Percentiles rank a stretch among this genome's conserved stretches.
Evolutionary conservation across 306 rosid species (phyloP).

Genomic region (Trifolium subterraneum): DNA sequence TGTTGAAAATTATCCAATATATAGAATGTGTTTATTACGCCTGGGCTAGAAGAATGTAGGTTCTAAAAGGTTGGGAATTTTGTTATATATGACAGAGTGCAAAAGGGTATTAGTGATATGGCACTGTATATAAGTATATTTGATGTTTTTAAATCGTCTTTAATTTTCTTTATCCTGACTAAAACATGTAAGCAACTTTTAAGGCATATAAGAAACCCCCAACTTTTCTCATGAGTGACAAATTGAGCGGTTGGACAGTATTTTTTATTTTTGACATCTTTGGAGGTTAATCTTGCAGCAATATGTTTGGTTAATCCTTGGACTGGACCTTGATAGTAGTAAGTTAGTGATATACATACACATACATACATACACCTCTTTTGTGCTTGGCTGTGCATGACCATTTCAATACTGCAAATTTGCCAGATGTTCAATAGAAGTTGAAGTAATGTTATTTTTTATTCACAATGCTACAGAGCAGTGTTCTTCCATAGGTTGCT

Average conservation of each 20-base stretch:
- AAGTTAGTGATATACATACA: not conserved
- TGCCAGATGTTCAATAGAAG: not conserved
- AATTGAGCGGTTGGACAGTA: not conserved
- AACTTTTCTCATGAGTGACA: conserved; percentile 1
- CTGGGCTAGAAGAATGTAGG: conserved; percentile 16
- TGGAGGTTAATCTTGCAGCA: not conserved
- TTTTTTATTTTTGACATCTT: no score
- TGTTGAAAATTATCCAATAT: conserved; percentile 14
- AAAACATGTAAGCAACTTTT: conserved; percentile 5
- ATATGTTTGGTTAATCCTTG: not conserved
- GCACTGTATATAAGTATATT: not conserved
- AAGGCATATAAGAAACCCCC: not conserved
- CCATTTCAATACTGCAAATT: not conserved
- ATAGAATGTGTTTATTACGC: conserved; percentile 2
- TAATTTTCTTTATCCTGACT: conserved; percentile 16
- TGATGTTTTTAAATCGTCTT: not conserved
- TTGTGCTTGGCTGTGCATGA: not conserved
- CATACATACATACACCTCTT: not conserved
- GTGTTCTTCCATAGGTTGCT: no score
- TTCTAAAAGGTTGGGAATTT: conserved; percentile 22
- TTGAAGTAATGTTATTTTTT: not conserved
- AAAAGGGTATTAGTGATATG: conserved; percentile 2
- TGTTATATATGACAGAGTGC: conserved; percentile 4
- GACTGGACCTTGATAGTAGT: not conserved
- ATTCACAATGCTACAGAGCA: not conserved